phyloP scores from a whole-genome alignment of 305 asterid species.

The Stenogyne calaminthoides region DNA sequence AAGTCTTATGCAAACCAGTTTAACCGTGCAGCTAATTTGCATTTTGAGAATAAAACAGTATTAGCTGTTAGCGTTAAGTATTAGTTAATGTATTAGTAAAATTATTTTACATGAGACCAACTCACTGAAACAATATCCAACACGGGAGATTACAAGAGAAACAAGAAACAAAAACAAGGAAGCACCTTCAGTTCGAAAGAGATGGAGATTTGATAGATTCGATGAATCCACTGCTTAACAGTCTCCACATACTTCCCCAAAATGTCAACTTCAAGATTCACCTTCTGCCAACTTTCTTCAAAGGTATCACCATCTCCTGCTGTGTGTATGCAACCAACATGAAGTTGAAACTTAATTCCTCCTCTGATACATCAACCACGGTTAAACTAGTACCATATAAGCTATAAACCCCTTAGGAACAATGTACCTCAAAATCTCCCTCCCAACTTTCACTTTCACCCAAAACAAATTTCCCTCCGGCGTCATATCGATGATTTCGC shows the following conservation, averaged over 20 bases:
- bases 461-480: conserved; percentile 85
- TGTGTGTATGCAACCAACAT: conserved; percentile 86
- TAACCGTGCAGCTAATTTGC: no score
- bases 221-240: conserved; percentile 63
- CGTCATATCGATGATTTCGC: conserved; percentile 56
- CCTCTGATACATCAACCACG: conserved; percentile 86
- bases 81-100: no score
- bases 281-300: conserved; percentile 82
- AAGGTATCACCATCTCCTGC: conserved; percentile 71
- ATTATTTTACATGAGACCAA: no score
- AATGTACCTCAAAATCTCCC: conserved; percentile 70
- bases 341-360: conserved; percentile 66
- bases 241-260: conserved; percentile 95
- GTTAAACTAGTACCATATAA: conserved; percentile 92
- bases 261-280: conserved; percentile 92
- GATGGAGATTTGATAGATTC: conserved; percentile 48
- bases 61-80: no score
- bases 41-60: no score
- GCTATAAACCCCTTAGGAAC: conserved; percentile 91
- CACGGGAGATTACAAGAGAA: neutral
- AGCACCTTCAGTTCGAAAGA: conserved; percentile 21
- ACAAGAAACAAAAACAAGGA: neutral
- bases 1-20: no score
- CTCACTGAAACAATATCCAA: neutral
- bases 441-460: conserved; percentile 67